Base-by-base conservation (phyloP, 768 basidiomycete species). In the Crucibulum laeve region DNA sequence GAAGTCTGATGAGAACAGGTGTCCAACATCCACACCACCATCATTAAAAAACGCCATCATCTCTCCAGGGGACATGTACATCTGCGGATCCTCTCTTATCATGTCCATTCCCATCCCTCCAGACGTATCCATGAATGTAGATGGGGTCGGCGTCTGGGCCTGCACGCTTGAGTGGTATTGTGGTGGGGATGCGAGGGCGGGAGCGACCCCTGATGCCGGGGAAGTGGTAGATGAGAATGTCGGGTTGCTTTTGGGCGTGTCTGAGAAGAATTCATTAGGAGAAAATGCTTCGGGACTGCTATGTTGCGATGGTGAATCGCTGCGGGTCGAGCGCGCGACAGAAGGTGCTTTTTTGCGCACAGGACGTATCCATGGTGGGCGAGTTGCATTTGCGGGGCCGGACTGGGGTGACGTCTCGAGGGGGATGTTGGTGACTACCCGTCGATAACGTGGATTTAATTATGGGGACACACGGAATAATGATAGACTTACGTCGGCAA, bases 341-440 rank as follows among this genome's bases (percentile, higher is more conserved):
- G 69, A 74, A 3, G 78, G 65, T 4, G 78, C 73, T 69, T 87
- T 88, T 61, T 87, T 91, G 47, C 83, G 85, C 5, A 92, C 82
- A 5, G 91, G 92, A 37, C 91, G 80, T 46, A 94, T 79, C 91
- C 92, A 95, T 5, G 91, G 87, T 8, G 84, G 87, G 13, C 91
- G 76, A 2, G 70, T 67, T 32, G 65, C 71, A 34, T 73, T 72
- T 13, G 61, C 48, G 11, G 62, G 51, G 10, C 70, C 69, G 18
- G 82, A 78, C 40, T 74, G 72, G 19, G 73, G 72, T 23, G 76
- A 69, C 0, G 81, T 71, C 54, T 94, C 90, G 38, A 94, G 75
- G 37, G 92, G 91, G 49, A 93, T 91, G 58, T 88, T 84, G 3
- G 90, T 91, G 54, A 87, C 84, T 87, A 42, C 3, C 40, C 34